Percentiles rank a stretch among this genome's conserved stretches.
Evolutionary conservation across 345 rosid species (phyloP).

Genomic region (Citrus reticulata): DNA sequence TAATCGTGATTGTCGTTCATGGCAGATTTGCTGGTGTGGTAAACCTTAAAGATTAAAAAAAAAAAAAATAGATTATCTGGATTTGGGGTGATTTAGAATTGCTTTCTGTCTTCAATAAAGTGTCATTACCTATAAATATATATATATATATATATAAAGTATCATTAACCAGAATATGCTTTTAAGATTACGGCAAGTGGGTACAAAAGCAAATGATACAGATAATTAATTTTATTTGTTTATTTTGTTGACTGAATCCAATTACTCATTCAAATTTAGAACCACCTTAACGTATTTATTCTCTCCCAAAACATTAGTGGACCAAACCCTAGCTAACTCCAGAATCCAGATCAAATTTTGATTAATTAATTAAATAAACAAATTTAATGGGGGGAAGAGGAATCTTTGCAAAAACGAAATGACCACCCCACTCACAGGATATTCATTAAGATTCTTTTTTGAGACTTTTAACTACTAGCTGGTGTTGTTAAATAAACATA

Average conservation of each 20-base stretch:
- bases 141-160: too few species aligned
- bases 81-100: background rate
- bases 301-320: background rate
- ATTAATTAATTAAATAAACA: background rate
- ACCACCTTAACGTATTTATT: background rate
- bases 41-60: too few species aligned
- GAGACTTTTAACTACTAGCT: background rate
- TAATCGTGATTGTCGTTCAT: background rate
- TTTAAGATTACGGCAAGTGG: background rate
- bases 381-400: background rate
- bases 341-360: background rate
- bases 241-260: background rate
- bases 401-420: constrained; percentile 2
- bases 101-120: background rate
- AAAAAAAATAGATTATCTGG: background rate
- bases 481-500: background rate
- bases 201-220: background rate
- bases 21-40: background rate
- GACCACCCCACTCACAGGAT: background rate
- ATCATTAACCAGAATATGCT: background rate
- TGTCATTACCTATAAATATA: too few species aligned
- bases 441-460: background rate
- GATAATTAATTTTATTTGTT: too few species aligned
- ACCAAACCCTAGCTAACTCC: constrained; percentile 1
- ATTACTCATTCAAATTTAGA: background rate